phyloP scores from a whole-genome alignment of 805 yeast species.

The Saturnispora serradocipensis region DNA sequence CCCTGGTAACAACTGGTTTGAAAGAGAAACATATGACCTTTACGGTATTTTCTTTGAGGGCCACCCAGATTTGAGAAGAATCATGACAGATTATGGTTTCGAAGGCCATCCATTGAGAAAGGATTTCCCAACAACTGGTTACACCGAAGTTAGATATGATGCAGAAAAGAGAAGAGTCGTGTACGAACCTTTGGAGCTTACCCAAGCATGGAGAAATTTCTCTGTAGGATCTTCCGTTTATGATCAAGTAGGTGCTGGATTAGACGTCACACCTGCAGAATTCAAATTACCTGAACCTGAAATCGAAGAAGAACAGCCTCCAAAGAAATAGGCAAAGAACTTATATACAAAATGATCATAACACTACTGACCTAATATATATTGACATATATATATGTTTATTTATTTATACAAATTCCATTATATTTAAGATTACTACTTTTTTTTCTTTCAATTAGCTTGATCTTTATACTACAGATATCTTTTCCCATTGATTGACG shows the following conservation, averaged over 20 bases:
- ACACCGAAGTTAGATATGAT: conserved; percentile 83
- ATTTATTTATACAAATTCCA: conserved; percentile 6
- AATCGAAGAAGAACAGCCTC: conserved; percentile 39
- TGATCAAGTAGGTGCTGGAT: conserved; percentile 88
- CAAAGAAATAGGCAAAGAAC: conserved; percentile 20
- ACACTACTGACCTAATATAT: conserved; percentile 7
- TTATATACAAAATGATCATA: background rate
- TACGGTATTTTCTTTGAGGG: conserved; percentile 82
- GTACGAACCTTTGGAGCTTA: conserved; percentile 82
- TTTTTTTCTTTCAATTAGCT: background rate
- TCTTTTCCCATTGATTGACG: conserved; percentile 6
- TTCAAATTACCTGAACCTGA: conserved; percentile 82
- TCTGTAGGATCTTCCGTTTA: conserved; percentile 81
- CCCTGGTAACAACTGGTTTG: conserved; percentile 85
- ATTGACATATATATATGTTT: background rate
- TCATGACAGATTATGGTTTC: conserved; percentile 85
- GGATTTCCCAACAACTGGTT: conserved; percentile 89
- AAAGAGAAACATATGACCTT: conserved; percentile 82
- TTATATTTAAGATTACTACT: background rate
- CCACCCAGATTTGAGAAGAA: conserved; percentile 84
- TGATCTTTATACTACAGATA: background rate
- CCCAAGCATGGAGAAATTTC: conserved; percentile 89
- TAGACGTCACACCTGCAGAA: conserved; percentile 69
- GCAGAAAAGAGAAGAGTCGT: conserved; percentile 85
- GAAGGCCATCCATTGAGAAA: conserved; percentile 89